These are phyloP conservation scores for Pestalotiopsis sp. DNA, from an alignment of 2,329 filamentous ascomycete species.

Conservation along the genomic window DNA sequence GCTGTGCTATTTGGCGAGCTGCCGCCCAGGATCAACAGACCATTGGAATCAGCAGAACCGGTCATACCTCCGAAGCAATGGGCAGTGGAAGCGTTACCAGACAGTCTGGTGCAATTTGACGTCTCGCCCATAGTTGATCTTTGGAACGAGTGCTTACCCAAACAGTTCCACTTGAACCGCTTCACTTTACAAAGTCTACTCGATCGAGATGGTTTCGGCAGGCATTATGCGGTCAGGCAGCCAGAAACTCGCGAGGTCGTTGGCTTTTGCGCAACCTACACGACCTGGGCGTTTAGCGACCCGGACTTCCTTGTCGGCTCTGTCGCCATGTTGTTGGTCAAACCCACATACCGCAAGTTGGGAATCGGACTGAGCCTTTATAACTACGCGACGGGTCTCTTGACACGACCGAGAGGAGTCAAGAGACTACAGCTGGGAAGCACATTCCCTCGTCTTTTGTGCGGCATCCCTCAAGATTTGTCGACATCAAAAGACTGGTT, in stretches of 20 bases:
- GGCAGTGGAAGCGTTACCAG: slow-evolving; percentile 44
- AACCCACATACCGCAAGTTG: slow-evolving; percentile 45
- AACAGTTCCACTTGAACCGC: slow-evolving; percentile 48
- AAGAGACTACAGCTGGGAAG: slow-evolving; percentile 59
- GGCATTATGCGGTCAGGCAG: slow-evolving; percentile 60
- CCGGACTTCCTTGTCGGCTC: slow-evolving; percentile 58
- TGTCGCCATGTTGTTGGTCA: slow-evolving; percentile 56
- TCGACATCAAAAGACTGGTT: slow-evolving; percentile 53
- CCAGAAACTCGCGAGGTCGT: slow-evolving; percentile 45
- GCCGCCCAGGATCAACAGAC: slow-evolving; percentile 9
- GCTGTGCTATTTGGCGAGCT: slow-evolving; percentile 52
- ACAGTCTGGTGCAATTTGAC: slow-evolving; percentile 36
- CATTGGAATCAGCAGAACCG: slow-evolving; percentile 21
- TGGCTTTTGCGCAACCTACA: slow-evolving; percentile 64
- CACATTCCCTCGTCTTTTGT: slow-evolving; percentile 61
- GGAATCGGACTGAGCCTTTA: slow-evolving; percentile 59
- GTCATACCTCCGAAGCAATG: slow-evolving; percentile 39
- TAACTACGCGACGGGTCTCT: slow-evolving; percentile 50
- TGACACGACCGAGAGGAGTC: slow-evolving; percentile 54
- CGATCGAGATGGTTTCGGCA: slow-evolving; percentile 56
- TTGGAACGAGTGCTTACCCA: slow-evolving; percentile 49
- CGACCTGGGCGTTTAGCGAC: slow-evolving; percentile 57
- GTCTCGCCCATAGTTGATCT: slow-evolving; percentile 44
- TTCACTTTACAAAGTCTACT: slow-evolving; percentile 49
- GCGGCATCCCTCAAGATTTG: slow-evolving; percentile 51